These are phyloP conservation scores for Hyaloperonospora arabidopsidis DNA, from an alignment of 352 stramenopile genomes.

Conservation along the genomic window DNA sequence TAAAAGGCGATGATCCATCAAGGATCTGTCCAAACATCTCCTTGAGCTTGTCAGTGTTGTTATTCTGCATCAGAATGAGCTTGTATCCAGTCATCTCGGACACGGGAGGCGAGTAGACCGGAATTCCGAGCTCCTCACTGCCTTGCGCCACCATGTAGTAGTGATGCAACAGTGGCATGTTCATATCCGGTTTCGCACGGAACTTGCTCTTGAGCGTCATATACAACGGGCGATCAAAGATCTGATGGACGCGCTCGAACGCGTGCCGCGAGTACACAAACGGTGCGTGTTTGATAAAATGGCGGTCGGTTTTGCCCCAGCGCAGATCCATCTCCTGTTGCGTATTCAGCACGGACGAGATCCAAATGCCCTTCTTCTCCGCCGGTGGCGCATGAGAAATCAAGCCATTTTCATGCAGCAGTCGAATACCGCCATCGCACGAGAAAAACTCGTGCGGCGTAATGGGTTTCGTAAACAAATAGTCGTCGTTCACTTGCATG, in stretches of 20 bases:
- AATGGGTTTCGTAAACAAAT: slow-evolving; percentile 80
- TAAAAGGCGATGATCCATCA: slow-evolving; percentile 53
- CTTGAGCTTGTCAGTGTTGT: slow-evolving; percentile 69
- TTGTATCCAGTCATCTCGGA: slow-evolving; percentile 81
- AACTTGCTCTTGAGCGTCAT: slow-evolving; percentile 84
- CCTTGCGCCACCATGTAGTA: slow-evolving; percentile 85
- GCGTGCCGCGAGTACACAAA: slow-evolving; percentile 82
- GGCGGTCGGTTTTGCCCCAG: slow-evolving; percentile 64
- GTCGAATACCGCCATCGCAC: slow-evolving; percentile 75
- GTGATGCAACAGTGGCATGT: slow-evolving; percentile 80
- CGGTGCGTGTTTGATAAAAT: slow-evolving; percentile 86
- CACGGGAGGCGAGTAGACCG: slow-evolving; percentile 58
- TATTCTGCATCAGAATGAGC: slow-evolving; percentile 76
- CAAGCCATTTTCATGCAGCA: slow-evolving; percentile 66
- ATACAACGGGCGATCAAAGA: slow-evolving; percentile 77
- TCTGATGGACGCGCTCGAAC: slow-evolving; percentile 82
- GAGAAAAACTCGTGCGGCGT: slow-evolving; percentile 79
- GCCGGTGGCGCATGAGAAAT: slow-evolving; percentile 73
- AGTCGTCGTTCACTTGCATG: slow-evolving; percentile 88
- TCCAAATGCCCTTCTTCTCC: slow-evolving; percentile 82
- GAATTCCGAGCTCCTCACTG: slow-evolving; percentile 69
- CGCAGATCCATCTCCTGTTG: slow-evolving; percentile 83
- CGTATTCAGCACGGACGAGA: slow-evolving; percentile 83
- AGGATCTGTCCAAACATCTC: slow-evolving; percentile 60
- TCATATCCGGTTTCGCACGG: slow-evolving; percentile 80